These are phyloP conservation scores for Ciborinia camelliae DNA, from an alignment of 2,329 filamentous ascomycete species.

Conservation along the genomic window DNA sequence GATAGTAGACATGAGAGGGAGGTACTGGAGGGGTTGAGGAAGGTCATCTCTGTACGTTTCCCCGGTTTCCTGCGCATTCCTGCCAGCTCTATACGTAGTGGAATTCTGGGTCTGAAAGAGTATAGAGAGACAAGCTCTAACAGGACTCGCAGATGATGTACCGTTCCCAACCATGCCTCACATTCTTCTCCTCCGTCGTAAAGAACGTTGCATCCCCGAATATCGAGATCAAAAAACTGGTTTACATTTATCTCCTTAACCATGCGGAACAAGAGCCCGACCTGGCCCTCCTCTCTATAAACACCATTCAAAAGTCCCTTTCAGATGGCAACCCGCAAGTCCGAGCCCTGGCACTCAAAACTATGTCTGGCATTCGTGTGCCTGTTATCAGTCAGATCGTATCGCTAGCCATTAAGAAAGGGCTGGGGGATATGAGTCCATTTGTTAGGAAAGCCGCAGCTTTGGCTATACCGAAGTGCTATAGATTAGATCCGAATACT, in stretches of 20 bases:
- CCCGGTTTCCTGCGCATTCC: neutral
- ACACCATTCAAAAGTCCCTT: conserved; percentile 96
- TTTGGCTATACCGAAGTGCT: conserved; percentile 92
- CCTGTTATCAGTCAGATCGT: conserved; percentile 98
- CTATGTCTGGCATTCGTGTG: conserved; percentile 96
- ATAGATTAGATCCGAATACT: conserved; percentile 81
- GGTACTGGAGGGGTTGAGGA: conserved; percentile 84
- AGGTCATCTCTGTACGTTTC: conserved; percentile 73
- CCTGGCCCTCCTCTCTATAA: conserved; percentile 92
- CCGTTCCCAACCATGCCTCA: conserved; percentile 77
- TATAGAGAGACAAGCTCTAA: conserved; percentile 15
- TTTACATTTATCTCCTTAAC: conserved; percentile 96
- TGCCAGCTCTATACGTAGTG: neutral
- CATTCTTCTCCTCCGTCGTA: conserved; percentile 96
- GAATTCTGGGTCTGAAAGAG: neutral
- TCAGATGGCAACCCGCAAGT: conserved; percentile 89
- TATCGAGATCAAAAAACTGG: conserved; percentile 93
- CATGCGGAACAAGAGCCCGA: conserved; percentile 96
- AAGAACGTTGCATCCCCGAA: conserved; percentile 96
- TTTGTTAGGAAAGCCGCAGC: conserved; percentile 91
- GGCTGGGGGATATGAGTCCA: conserved; percentile 88
- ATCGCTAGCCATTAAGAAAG: conserved; percentile 91
- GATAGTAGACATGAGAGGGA: conserved; percentile 93
- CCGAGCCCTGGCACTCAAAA: conserved; percentile 85
- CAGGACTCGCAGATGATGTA: conserved; percentile 79